A percentile compares a stretch with the other conserved stretches of the same genome.
These are phyloP conservation scores for Fusarium domesticum DNA, from an alignment of 2,329 filamentous ascomycete species.

Conservation along the genomic window DNA sequence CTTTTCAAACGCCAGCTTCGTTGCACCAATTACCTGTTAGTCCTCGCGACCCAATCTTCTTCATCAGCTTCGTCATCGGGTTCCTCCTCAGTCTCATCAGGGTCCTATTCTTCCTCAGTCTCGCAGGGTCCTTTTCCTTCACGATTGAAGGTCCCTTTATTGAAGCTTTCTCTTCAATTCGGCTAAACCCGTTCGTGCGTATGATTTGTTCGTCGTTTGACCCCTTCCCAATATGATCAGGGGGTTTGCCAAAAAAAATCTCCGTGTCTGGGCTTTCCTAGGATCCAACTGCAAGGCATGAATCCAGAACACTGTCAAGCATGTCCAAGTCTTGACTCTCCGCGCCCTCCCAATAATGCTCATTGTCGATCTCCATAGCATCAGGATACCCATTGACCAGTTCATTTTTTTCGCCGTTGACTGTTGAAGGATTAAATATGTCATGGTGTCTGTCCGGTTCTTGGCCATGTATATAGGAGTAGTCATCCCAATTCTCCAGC, in stretches of 20 bases:
- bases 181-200: no score
- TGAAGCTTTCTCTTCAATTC: no score
- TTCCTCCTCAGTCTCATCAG: neutral
- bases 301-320: constrained; percentile 57
- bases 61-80: neutral
- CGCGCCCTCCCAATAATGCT: constrained; percentile 62
- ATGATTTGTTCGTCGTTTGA: no score
- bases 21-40: constrained; percentile 19
- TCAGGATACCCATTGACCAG: constrained; percentile 51
- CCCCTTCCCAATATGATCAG: no score
- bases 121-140: no score
- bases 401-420: constrained; percentile 37
- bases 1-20: constrained; percentile 27
- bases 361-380: constrained; percentile 58
- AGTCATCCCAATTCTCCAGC: constrained; percentile 63
- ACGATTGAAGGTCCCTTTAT: no score
- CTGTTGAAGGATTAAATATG: constrained; percentile 30
- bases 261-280: constrained; percentile 18
- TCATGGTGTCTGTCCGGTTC: constrained; percentile 26
- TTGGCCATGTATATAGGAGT: constrained; percentile 49
- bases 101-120: no score
- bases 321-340: constrained; percentile 49
- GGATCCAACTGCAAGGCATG: constrained; percentile 49
- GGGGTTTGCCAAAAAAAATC: no score
- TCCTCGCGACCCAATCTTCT: neutral